phyloP scores from a whole-genome alignment of 2,329 filamentous ascomycete genomes.

The Xenoacremonium recifei region DNA sequence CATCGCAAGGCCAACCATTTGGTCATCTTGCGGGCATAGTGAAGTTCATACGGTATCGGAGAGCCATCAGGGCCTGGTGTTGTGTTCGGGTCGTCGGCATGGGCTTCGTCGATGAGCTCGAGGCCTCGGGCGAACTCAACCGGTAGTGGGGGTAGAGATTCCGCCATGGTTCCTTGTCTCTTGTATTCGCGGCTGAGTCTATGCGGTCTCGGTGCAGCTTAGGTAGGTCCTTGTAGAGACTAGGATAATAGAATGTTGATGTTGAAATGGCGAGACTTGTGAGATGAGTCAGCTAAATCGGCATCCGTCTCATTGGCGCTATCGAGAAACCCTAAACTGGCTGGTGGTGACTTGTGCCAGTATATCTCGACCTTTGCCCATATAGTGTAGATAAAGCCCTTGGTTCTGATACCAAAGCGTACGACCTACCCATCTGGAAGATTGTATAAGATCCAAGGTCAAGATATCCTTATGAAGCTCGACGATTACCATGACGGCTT shows the following conservation, averaged over 20 bases:
- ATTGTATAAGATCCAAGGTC: too few relatives aligned
- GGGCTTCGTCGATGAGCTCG: conserved; percentile 68
- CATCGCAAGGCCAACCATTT: conserved; percentile 62
- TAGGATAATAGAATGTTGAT: too few relatives aligned
- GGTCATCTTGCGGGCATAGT: conserved; percentile 81
- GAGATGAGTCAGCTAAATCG: conserved; percentile 26
- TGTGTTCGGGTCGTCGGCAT: conserved; percentile 34
- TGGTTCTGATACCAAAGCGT: too few relatives aligned
- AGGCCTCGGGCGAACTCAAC: conserved; percentile 53
- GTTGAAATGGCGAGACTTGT: conserved; percentile 3
- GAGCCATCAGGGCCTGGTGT: conserved; percentile 42
- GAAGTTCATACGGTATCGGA: conserved; percentile 70
- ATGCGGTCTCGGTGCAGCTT: too few relatives aligned
- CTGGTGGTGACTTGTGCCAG: too few relatives aligned
- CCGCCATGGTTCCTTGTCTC: conserved; percentile 11
- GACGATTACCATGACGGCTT: too few relatives aligned
- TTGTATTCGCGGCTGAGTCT: too few relatives aligned
- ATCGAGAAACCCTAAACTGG: background rate
- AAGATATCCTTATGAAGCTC: too few relatives aligned
- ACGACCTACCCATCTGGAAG: too few relatives aligned
- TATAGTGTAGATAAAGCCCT: too few relatives aligned
- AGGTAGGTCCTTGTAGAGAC: too few relatives aligned
- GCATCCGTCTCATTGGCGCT: conserved; percentile 17
- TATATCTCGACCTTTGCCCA: too few relatives aligned
- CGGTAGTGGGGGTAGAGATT: conserved; percentile 31